Percentiles rank a stretch among this genome's conserved stretches.
Conservation (phyloP, 108 stramenopile species). For the Pinguiococcus pyrenoidosus region DNA sequence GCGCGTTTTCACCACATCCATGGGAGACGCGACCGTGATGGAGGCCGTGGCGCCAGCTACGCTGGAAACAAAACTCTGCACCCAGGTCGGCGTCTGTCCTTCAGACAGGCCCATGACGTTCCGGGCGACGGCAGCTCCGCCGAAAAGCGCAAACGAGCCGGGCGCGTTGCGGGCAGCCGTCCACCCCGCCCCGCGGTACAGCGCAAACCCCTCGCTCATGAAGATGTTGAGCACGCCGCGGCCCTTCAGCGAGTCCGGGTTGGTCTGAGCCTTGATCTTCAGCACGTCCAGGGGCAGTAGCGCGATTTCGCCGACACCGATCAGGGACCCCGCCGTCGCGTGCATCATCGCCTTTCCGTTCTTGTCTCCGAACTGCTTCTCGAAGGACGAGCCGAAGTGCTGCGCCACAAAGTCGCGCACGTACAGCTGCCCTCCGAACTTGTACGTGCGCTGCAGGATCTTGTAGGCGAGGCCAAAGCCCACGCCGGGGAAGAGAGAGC, state of each 20-base stretch:
- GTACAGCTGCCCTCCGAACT: conserved; percentile 60
- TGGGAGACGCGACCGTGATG: conserved; percentile 52
- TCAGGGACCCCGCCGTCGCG: conserved; percentile 51
- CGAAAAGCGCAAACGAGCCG: conserved; percentile 59
- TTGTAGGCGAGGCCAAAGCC: conserved; percentile 65
- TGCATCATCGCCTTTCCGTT: conserved; percentile 47
- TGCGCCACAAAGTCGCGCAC: conserved; percentile 44
- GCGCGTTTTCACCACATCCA: conserved; percentile 62
- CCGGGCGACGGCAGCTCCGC: conserved; percentile 52
- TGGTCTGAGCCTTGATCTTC: conserved; percentile 65
- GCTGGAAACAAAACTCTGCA: neutral
- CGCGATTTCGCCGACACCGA: conserved; percentile 57
- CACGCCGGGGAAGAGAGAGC: conserved; percentile 55
- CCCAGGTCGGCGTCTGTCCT: too few species aligned
- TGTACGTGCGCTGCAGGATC: conserved; percentile 61
- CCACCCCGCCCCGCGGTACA: conserved; percentile 58
- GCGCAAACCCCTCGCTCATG: conserved; percentile 36
- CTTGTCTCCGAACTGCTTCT: conserved; percentile 44
- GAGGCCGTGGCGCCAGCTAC: conserved; percentile 40
- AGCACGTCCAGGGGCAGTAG: conserved; percentile 60
- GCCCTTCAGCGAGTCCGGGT: conserved; percentile 47
- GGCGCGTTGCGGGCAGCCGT: conserved; percentile 61
- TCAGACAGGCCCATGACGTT: conserved; percentile 5
- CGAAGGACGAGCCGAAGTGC: conserved; percentile 39
- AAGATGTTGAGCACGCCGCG: conserved; percentile 53